A percentile compares a stretch with the other conserved stretches of the same genome.
Conservation (phyloP, 208 protist species). For the Acanthamoeba castellanii region DNA sequence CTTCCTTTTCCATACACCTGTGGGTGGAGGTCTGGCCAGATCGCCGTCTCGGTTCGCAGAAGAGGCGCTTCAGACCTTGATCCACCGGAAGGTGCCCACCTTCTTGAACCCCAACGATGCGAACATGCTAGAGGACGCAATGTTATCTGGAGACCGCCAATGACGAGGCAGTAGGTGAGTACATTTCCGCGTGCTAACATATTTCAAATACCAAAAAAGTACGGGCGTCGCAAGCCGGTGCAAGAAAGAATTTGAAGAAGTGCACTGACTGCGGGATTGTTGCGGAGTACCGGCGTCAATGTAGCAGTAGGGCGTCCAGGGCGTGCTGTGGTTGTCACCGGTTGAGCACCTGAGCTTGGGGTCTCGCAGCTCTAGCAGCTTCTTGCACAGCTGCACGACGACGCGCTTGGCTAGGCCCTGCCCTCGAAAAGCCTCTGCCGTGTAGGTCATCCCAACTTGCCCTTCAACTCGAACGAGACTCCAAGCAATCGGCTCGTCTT, state of each 20-base stretch:
- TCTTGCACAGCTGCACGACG: not conserved
- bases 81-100: constrained; percentile 32
- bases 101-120: constrained; percentile 14
- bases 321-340: not conserved
- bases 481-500: not conserved
- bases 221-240: too few species aligned
- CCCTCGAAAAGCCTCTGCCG: not conserved
- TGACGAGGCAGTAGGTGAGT: not conserved
- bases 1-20: too few species aligned
- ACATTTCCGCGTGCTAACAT: too few species aligned
- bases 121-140: not conserved
- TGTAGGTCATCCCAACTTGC: constrained; percentile 21
- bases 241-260: not conserved
- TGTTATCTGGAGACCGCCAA: not conserved
- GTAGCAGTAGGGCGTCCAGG: constrained; percentile 48
- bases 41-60: not conserved
- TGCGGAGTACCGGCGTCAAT: not conserved
- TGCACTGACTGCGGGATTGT: too few species aligned
- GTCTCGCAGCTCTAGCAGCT: not conserved
- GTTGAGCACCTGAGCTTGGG: not conserved
- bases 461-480: not conserved
- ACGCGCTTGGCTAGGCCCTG: constrained; percentile 16
- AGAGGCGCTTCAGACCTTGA: not conserved
- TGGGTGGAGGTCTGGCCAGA: too few species aligned
- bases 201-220: not conserved